These are phyloP conservation scores for Madurella fahalii DNA, from an alignment of 2,329 filamentous ascomycete genomes.

Conservation along the genomic window DNA sequence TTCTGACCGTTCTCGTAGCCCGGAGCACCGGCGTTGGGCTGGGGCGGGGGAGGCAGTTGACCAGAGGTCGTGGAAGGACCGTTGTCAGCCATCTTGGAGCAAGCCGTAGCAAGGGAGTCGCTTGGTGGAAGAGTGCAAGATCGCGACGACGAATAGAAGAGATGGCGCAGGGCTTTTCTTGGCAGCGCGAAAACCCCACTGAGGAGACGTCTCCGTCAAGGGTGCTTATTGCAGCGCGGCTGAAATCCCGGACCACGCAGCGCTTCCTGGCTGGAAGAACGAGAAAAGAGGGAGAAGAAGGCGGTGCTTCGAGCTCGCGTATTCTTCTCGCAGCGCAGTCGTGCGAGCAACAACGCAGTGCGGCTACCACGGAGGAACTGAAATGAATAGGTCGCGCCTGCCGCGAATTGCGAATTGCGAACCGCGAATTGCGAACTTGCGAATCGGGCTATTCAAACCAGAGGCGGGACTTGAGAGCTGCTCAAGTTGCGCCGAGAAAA, in stretches of 20 bases:
- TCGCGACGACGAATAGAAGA: conserved; percentile 23
- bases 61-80: conserved; percentile 57
- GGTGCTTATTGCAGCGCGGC: neutral
- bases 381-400: neutral
- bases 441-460: conserved; percentile 1
- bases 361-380: neutral
- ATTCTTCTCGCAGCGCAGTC: neutral
- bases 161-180: conserved; percentile 15
- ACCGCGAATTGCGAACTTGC: conserved; percentile 1
- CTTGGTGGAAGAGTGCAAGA: conserved; percentile 8
- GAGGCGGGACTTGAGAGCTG: conserved; percentile 2
- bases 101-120: conserved; percentile 18
- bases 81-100: conserved; percentile 70
- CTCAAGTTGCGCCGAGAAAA: neutral
- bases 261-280: conserved; percentile 1
- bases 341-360: neutral
- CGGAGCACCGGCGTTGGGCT: conserved; percentile 65
- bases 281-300: neutral
- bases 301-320: neutral
- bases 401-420: neutral
- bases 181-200: conserved; percentile 19
- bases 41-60: conserved; percentile 66
- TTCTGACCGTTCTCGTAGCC: conserved; percentile 75
- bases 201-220: conserved; percentile 10
- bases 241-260: neutral